Evolutionary conservation across 768 basidiomycete species (phyloP).

Genomic region (Leucocoprinus leucothites): DNA sequence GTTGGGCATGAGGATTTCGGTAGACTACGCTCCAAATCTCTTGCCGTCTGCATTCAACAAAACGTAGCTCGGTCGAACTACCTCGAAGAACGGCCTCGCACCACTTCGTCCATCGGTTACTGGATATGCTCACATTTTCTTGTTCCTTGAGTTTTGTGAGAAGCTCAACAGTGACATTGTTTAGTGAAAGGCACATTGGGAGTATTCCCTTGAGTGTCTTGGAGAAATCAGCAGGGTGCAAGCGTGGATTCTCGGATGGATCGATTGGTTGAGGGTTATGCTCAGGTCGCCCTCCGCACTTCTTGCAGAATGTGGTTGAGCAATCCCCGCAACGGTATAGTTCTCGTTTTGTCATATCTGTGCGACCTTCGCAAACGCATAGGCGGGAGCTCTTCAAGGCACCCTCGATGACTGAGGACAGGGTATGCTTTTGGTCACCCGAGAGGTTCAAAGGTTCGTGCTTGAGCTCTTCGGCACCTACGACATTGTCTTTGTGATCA

Average conservation of each 20-base stretch:
- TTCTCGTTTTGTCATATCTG: slow-evolving; percentile 64
- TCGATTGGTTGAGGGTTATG: slow-evolving; percentile 69
- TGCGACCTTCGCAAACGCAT: slow-evolving; percentile 89
- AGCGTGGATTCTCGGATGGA: slow-evolving; percentile 47
- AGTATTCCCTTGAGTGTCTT: slow-evolving; percentile 73
- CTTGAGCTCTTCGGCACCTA: slow-evolving; percentile 51
- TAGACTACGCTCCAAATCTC: slow-evolving; percentile 84
- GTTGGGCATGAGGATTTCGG: slow-evolving; percentile 61
- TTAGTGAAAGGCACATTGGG: slow-evolving; percentile 80
- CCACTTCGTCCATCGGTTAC: slow-evolving; percentile 69
- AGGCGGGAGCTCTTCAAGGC: slow-evolving; percentile 74
- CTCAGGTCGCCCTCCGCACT: slow-evolving; percentile 88
- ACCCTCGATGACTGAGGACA: slow-evolving; percentile 54
- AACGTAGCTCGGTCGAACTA: slow-evolving; percentile 64
- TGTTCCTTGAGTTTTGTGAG: slow-evolving; percentile 48
- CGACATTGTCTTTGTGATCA: not conserved
- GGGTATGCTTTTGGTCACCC: slow-evolving; percentile 39
- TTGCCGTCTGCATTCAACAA: slow-evolving; percentile 83
- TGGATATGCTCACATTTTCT: slow-evolving; percentile 39
- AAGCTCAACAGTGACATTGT: slow-evolving; percentile 43
- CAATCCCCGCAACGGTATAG: slow-evolving; percentile 76
- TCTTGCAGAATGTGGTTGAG: slow-evolving; percentile 72
- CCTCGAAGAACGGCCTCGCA: slow-evolving; percentile 60
- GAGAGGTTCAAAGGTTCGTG: slow-evolving; percentile 70
- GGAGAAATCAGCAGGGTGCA: slow-evolving; percentile 72